Percentiles rank a stretch among this genome's conserved stretches.
Conservation (phyloP, 2,329 filamentous ascomycete species). For the Cadophora sp. region DNA sequence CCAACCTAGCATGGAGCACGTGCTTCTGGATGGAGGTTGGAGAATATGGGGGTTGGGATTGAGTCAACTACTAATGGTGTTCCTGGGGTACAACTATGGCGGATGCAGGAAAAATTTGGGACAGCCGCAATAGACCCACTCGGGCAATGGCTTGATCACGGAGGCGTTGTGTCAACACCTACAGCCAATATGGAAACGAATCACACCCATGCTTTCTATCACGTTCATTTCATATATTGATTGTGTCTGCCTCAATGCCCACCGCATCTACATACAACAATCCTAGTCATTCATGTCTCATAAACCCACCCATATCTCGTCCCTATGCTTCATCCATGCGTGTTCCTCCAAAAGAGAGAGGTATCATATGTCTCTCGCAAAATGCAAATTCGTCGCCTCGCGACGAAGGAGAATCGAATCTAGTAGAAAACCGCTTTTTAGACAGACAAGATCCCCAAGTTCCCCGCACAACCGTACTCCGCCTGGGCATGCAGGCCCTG, state of each 20-base stretch:
- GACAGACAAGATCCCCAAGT: conserved; percentile 40
- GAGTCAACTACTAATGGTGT: not conserved
- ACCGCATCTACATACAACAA: conserved; percentile 32
- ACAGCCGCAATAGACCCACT: not conserved
- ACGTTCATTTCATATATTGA: conserved; percentile 20
- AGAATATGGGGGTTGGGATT: not conserved
- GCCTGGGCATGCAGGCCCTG: conserved; percentile 29
- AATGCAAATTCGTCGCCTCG: conserved; percentile 39
- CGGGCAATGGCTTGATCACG: not conserved
- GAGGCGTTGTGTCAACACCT: not conserved
- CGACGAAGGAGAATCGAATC: conserved; percentile 40
- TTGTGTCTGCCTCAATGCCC: conserved; percentile 19
- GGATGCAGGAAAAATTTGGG: not conserved
- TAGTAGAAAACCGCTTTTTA: conserved; percentile 44
- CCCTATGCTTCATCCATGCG: conserved; percentile 32
- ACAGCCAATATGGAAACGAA: not conserved
- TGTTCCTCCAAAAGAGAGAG: conserved; percentile 30
- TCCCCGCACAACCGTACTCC: conserved; percentile 37
- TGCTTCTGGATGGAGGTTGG: not conserved
- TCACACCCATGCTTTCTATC: conserved; percentile 6
- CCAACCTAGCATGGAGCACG: not conserved
- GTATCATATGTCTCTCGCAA: conserved; percentile 35
- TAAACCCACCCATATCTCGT: conserved; percentile 22
- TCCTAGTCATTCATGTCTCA: conserved; percentile 25
- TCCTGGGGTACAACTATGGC: not conserved